Evolutionary conservation across 2,329 filamentous ascomycete species (phyloP), one percentile per base, ranked within the genome.

Genomic region (Cryphonectria carpinicola): DNA sequence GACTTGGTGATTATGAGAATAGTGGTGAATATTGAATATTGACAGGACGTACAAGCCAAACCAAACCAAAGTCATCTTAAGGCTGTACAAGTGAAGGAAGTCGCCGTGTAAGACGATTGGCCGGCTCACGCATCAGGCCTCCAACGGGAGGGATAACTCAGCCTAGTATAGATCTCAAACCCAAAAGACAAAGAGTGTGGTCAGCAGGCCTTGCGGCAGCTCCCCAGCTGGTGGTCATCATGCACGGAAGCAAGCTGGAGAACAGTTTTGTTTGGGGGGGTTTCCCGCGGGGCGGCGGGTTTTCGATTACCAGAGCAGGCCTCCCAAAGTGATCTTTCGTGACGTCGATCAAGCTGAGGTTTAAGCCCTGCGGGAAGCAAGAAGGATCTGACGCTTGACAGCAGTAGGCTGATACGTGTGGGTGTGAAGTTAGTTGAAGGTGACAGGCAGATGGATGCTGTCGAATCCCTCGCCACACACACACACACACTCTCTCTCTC

Each of bases 61-160:
- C 10, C 35, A 62, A 11, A 8, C 58, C 58, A 60, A 62, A 32
- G 60, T 10, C 4, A 35, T 28, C 39, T 35, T 43, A 68, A 66
- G 56, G 66, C 35, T 67, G 67, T 68, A 56, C 70, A 69, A 6
- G 25, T 32, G 52, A 74, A 74, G 39, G 56, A 67, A 65, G 68
- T 70, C 72, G 73, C 72, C 74, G 68, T 73, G 74, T 75, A 70
- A 71, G 75, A 67, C 68, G 62, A 69, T 70, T 72, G 70, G 54
- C 28, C 32, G 35, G 56, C 28, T 41, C 35, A n/a, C 22, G 4
- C 19, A n/a, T 25, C 6, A 35, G 22, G 28, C n/a, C 39, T 32
- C 43, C 46, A n/a, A n/a, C 10, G 22, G 11, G 13, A 28, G n/a
- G 39, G 6, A 32, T 49, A 19, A 32, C 17, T 46, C 62, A 35